Evolutionary conservation across 1,284 basidiomycete species (phyloP).

Genomic region (Fistulinella cinereoalba): DNA sequence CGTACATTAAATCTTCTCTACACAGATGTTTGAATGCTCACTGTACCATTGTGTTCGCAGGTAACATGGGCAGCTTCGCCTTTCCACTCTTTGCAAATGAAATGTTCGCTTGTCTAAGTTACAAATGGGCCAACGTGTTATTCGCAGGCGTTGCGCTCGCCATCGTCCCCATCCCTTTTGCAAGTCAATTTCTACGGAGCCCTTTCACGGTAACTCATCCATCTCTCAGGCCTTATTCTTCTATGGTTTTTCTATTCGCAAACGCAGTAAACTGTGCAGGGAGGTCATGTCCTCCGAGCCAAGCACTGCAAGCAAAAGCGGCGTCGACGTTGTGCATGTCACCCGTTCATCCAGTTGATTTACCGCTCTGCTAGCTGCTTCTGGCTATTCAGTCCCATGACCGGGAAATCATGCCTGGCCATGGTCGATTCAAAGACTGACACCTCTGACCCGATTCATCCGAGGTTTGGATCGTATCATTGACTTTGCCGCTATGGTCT

Average conservation of each 20-base stretch:
- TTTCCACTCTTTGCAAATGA: conserved; percentile 65
- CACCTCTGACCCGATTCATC: not conserved
- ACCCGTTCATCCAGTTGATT: conserved; percentile 1
- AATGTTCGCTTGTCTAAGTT: conserved; percentile 58
- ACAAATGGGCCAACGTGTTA: conserved; percentile 67
- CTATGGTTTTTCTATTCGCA: conserved; percentile 59
- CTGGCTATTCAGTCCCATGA: conserved; percentile 1
- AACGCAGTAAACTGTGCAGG: conserved; percentile 55
- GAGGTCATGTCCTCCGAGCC: conserved; percentile 33
- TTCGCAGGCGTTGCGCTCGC: conserved; percentile 58
- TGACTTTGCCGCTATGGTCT: not conserved
- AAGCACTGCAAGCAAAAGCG: not conserved
- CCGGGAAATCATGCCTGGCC: conserved; percentile 10
- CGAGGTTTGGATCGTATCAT: conserved; percentile 5
- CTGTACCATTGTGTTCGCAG: conserved; percentile 26
- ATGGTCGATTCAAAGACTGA: conserved; percentile 1
- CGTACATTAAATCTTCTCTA: conserved; percentile 39
- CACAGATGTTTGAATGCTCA: not conserved
- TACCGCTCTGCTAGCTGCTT: not conserved
- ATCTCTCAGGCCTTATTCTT: conserved; percentile 50
- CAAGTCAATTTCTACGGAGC: conserved; percentile 30
- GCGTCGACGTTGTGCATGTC: not conserved
- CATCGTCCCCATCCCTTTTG: conserved; percentile 66
- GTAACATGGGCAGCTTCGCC: conserved; percentile 54
- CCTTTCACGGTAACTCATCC: not conserved